Percentiles rank a stretch among this genome's conserved stretches.
phyloP scores from a whole-genome alignment of 2,329 filamentous ascomycete species.

The Verticillium nonalfalfae region DNA sequence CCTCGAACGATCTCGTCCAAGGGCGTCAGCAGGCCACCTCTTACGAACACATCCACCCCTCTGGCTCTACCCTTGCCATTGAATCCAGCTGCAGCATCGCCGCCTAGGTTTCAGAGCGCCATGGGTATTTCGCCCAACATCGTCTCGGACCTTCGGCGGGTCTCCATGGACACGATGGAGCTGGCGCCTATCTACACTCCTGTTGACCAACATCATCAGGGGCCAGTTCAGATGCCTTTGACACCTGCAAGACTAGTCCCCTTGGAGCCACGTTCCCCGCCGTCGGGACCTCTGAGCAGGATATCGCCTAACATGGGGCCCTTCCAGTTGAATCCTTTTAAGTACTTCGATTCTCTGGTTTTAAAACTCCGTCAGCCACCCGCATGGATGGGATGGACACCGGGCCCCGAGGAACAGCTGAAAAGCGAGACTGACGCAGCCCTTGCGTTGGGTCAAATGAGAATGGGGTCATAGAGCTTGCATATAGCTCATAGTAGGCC shows the following conservation, averaged over 20 bases:
- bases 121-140: constrained; percentile 4
- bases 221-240: neutral
- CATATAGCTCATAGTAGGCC: neutral
- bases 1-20: neutral
- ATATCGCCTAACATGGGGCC: neutral
- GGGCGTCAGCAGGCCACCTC: neutral
- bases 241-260: neutral
- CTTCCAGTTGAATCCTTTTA: constrained; percentile 4
- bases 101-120: constrained; percentile 4
- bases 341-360: neutral
- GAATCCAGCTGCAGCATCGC: constrained; percentile 5
- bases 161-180: constrained; percentile 3
- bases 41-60: constrained; percentile 13
- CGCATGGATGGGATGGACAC: neutral
- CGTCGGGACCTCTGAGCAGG: constrained; percentile 2
- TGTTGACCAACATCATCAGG: neutral
- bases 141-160: constrained; percentile 3
- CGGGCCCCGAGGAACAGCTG: neutral
- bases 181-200: neutral
- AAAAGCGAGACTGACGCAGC: neutral
- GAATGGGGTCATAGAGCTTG: neutral
- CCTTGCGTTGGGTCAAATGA: neutral
- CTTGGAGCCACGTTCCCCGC: constrained; percentile 8
- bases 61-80: constrained; percentile 15
- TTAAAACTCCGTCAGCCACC: neutral